phyloP scores from a whole-genome alignment of 2,329 filamentous ascomycete species.

The Colletotrichum agaves region DNA sequence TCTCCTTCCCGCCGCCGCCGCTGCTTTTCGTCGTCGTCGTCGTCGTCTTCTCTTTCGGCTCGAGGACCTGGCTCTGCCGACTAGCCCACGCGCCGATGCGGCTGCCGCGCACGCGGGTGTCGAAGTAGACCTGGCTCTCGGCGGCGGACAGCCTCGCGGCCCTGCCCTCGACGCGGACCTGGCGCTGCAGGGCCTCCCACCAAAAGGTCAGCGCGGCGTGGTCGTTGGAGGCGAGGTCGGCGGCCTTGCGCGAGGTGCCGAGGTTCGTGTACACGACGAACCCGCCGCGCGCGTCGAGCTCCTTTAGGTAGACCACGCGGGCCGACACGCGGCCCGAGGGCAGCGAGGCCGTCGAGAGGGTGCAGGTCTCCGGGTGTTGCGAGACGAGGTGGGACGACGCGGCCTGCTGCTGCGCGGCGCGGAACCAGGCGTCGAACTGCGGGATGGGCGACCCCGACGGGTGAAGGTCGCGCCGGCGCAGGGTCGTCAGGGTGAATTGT shows the following conservation, averaged over 20 bases:
- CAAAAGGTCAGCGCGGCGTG: conserved; percentile 88
- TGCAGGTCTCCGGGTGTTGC: conserved; percentile 91
- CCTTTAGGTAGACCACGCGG: conserved; percentile 94
- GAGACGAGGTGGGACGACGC: conserved; percentile 54
- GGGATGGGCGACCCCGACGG: conserved; percentile 69
- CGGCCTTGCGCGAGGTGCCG: conserved; percentile 76
- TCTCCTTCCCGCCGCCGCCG: conserved; percentile 45
- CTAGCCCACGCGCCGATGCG: conserved; percentile 94
- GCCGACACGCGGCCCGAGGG: conserved; percentile 87
- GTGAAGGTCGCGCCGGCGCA: conserved; percentile 71
- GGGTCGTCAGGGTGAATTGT: conserved; percentile 76
- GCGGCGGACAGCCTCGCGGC: conserved; percentile 73
- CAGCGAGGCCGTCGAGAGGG: conserved; percentile 83
- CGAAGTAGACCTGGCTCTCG: conserved; percentile 78
- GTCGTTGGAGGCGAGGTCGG: conserved; percentile 77
- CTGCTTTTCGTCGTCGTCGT: conserved; percentile 8
- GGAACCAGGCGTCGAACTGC: conserved; percentile 94
- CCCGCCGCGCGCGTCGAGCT: conserved; percentile 78
- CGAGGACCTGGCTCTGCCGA: conserved; percentile 82
- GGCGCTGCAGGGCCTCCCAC: conserved; percentile 88
- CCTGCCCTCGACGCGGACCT: conserved; percentile 88
- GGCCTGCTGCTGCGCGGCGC: conserved; percentile 72
- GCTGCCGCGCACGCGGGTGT: conserved; percentile 79
- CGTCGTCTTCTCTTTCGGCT: conserved; percentile 51
- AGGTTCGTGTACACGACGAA: conserved; percentile 97